phyloP scores from a whole-genome alignment of 2,329 filamentous ascomycete species.

The Dactylella cylindrospora region DNA sequence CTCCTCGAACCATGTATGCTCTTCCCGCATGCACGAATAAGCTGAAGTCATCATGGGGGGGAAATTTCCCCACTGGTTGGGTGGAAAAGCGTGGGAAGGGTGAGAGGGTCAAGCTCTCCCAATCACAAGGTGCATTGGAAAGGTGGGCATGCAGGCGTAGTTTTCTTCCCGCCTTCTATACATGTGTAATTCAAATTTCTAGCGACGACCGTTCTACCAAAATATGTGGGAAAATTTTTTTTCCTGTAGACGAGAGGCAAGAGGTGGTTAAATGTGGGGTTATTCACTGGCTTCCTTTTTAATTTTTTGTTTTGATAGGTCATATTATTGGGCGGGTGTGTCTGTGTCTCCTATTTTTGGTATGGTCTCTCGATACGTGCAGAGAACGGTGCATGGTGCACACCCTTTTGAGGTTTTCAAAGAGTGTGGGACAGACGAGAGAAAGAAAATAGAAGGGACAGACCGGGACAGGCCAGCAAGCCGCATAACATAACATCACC shows the following conservation, averaged over 20 bases:
- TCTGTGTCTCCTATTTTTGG: slow-evolving; percentile 33
- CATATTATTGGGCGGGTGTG: slow-evolving; percentile 10
- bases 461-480: too few relatives aligned
- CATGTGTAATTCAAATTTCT: background rate
- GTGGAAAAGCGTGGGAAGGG: too few relatives aligned
- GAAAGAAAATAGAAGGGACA: too few relatives aligned
- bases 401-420: too few relatives aligned
- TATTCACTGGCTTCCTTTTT: background rate
- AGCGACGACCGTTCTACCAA: background rate
- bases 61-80: too few relatives aligned
- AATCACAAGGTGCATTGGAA: slow-evolving; percentile 4
- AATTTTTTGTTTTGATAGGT: slow-evolving; percentile 7
- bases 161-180: background rate
- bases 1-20: too few relatives aligned
- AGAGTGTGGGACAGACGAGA: too few relatives aligned
- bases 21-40: too few relatives aligned
- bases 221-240: background rate
- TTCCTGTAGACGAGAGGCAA: background rate
- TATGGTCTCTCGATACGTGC: background rate
- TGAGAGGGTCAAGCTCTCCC: background rate
- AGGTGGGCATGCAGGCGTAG: background rate
- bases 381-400: too few relatives aligned
- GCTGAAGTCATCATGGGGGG: too few relatives aligned
- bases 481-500: too few relatives aligned
- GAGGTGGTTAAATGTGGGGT: background rate